Evolutionary conservation across 2,329 filamentous ascomycete genomes (phyloP).

Genomic region (Talaromyces pinophilus): DNA sequence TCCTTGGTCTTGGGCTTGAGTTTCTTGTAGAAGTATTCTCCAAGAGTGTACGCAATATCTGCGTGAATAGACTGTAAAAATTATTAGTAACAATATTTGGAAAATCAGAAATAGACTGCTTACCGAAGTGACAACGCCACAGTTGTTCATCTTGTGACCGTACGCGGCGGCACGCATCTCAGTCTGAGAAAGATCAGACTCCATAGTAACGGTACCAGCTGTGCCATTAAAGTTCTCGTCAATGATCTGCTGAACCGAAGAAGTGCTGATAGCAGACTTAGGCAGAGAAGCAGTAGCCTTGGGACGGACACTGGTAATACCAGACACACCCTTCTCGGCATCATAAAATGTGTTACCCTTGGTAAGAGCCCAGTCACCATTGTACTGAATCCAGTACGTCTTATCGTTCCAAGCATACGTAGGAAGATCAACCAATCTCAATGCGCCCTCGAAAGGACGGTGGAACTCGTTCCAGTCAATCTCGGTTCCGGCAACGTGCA

Average conservation of each 20-base stretch:
- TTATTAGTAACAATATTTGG: not conserved
- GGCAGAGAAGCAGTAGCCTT: not conserved
- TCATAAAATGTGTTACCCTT: slow-evolving; percentile 60
- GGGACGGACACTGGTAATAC: not conserved
- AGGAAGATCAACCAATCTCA: slow-evolving; percentile 65
- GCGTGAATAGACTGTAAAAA: slow-evolving; percentile 25
- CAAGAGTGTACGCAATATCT: slow-evolving; percentile 31
- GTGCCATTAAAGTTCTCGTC: slow-evolving; percentile 9
- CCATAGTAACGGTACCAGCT: slow-evolving; percentile 15
- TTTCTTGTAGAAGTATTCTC: slow-evolving; percentile 27
- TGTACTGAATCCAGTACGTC: slow-evolving; percentile 71
- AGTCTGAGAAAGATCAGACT: slow-evolving; percentile 25
- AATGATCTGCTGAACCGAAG: slow-evolving; percentile 21
- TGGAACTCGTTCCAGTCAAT: slow-evolving; percentile 73
- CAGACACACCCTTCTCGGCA: not conserved
- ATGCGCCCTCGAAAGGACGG: slow-evolving; percentile 59
- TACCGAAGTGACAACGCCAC: slow-evolving; percentile 20
- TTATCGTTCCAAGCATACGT: slow-evolving; percentile 70
- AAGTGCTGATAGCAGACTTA: not conserved
- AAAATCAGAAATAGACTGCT: not conserved
- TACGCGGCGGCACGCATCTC: slow-evolving; percentile 23
- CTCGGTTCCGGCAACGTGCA: slow-evolving; percentile 63
- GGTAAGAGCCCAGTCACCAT: slow-evolving; percentile 69
- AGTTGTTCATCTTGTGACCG: slow-evolving; percentile 28
- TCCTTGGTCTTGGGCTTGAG: slow-evolving; percentile 20